Base-by-base conservation (phyloP, 257 asterid genomes). In the Penstemon eatonii region DNA sequence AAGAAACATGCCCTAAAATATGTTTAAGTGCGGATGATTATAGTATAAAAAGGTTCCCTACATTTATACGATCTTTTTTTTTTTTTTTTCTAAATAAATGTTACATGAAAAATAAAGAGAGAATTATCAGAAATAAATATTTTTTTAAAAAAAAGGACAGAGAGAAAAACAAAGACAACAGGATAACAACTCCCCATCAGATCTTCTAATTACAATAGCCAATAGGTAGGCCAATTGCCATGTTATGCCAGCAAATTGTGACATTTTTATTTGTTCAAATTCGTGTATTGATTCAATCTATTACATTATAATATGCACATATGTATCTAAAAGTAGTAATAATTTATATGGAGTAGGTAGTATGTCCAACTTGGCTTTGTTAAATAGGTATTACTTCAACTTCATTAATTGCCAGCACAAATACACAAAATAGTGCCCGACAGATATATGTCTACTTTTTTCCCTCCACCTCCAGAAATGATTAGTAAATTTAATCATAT, bases 211-310 rank as follows among this genome's bases (percentile, higher is more conserved):
- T 25, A 1, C 33, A 15, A 15, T 15, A 15, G 18, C 18, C 33
- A 12, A n/a, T 55, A 44, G 56, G 67, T 62, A 46, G 51, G 44
- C 59, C 46, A 47, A 52, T 59, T 25, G 59, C 74, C 87, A 80
- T 62, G 81, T 74, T 71, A 63, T 72, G 85, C 79, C 80, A 72
- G 71, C 33, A 25, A 25, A 52, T 72, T 82, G 85, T 80, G 44
- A 79, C 57, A 71, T 38, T 70, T 64, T 63, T 55, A 54, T 64
- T 56, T 54, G 10, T 68, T 63, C 71, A 37, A 25, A 4, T 52
- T 59, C 45, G 46, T 47, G 13, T 46, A 63, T 73, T 11, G 63
- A 58, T 57, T 62, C 4, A 47, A 40, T 45, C 62, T 63, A 7
- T 59, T 15, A 15, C 18, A 15, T 15, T 72, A 46, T 5, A 71